Evolutionary conservation across 176 grass and related monocot genomes (phyloP).

Genomic region (Tillandsia leiboldiana): DNA sequence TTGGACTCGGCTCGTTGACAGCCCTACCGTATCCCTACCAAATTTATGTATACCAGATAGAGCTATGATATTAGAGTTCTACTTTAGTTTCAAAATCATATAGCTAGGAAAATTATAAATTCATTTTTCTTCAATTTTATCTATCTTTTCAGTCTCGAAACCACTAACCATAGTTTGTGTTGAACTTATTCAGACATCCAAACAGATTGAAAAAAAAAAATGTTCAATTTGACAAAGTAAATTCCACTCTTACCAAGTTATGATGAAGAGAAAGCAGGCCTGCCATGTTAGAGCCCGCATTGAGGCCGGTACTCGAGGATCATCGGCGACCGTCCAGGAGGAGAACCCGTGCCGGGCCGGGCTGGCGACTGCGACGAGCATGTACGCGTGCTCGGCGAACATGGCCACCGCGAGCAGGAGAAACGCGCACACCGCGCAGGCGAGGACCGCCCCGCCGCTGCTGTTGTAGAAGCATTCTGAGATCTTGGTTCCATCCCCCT

Average conservation of each 20-base stretch:
- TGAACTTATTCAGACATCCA: background rate
- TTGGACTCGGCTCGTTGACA: too few species aligned
- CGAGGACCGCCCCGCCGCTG: conserved; percentile 47
- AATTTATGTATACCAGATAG: too few species aligned
- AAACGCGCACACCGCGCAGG: conserved; percentile 61
- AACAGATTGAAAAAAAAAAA: background rate
- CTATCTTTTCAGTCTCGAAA: too few species aligned
- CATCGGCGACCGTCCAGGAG: conserved; percentile 31
- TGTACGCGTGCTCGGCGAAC: conserved; percentile 82
- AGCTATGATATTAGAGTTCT: too few species aligned
- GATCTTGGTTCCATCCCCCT: conserved; percentile 24
- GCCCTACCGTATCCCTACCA: too few species aligned
- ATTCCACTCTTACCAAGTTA: conserved; percentile 44
- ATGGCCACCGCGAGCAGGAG: conserved; percentile 80
- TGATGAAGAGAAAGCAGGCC: conserved; percentile 64
- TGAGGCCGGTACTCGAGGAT: conserved; percentile 21
- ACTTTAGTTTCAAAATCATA: too few species aligned
- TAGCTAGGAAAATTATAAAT: too few species aligned
- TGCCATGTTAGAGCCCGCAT: conserved; percentile 38
- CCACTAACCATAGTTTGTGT: too few species aligned
- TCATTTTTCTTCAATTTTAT: too few species aligned
- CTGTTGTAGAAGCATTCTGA: conserved; percentile 56
- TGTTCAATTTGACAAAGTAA: background rate
- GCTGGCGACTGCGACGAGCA: conserved; percentile 59
- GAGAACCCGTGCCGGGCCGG: conserved; percentile 15